phyloP scores from a whole-genome alignment of 2,329 filamentous ascomycete species.

The Epichloe elymi region DNA sequence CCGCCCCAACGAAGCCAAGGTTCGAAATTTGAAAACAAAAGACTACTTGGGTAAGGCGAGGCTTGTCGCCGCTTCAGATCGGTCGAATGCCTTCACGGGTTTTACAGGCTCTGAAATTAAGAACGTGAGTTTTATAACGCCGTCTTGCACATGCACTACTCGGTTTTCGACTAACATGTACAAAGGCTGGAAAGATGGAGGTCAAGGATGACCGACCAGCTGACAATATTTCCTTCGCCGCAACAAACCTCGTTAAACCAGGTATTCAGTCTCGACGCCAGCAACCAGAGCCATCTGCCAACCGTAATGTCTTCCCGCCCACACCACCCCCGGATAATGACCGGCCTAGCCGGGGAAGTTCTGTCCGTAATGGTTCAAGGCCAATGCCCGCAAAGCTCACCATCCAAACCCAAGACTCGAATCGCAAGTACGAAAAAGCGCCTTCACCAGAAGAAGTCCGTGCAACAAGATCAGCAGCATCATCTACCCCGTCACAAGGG shows the following conservation, averaged over 20 bases:
- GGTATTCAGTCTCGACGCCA: slow-evolving; percentile 68
- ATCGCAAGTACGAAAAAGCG: slow-evolving; percentile 42
- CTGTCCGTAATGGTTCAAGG: slow-evolving; percentile 48
- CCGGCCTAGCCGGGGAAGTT: slow-evolving; percentile 45
- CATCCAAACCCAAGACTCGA: slow-evolving; percentile 41
- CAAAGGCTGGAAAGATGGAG: slow-evolving; percentile 35
- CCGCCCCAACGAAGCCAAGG: slow-evolving; percentile 91
- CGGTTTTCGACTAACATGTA: slow-evolving; percentile 7
- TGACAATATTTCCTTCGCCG: slow-evolving; percentile 81
- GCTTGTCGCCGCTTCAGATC: slow-evolving; percentile 76
- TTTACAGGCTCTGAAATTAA: slow-evolving; percentile 70
- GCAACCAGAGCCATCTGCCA: slow-evolving; percentile 70
- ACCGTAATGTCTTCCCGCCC: slow-evolving; percentile 81
- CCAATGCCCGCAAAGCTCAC: slow-evolving; percentile 50
- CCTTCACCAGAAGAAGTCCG: slow-evolving; percentile 30
- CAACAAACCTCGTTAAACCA: slow-evolving; percentile 83
- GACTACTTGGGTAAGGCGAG: slow-evolving; percentile 96
- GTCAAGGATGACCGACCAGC: slow-evolving; percentile 66
- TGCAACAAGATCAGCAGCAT: slow-evolving; percentile 27
- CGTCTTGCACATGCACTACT: background rate
- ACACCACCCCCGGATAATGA: slow-evolving; percentile 93
- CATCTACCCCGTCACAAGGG: slow-evolving; percentile 32
- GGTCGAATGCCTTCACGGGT: slow-evolving; percentile 67
- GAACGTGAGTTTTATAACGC: slow-evolving; percentile 36
- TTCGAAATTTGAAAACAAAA: slow-evolving; percentile 94